Conservation (phyloP, 306 rosid species). For the Carpinus fangiana region DNA sequence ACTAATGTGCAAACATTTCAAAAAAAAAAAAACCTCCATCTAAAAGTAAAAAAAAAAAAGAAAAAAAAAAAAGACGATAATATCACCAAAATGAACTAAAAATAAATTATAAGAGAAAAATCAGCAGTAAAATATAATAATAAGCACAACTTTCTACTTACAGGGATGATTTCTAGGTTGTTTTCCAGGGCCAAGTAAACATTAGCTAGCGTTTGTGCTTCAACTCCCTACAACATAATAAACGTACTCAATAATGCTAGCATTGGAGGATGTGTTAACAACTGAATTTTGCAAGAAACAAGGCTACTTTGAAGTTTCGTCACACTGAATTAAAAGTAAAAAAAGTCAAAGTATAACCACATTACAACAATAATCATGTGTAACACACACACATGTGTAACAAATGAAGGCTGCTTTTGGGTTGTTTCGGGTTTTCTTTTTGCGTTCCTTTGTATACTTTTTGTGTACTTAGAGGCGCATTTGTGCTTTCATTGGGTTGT, state of each 20-base stretch:
- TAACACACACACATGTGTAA: neutral
- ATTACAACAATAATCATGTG: neutral
- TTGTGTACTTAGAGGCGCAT: too few relatives aligned
- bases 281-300: neutral
- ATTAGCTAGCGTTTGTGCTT: constrained; percentile 93
- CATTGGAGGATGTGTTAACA: constrained; percentile 9
- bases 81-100: constrained; percentile 5
- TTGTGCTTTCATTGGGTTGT: too few relatives aligned
- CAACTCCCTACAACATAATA: constrained; percentile 67
- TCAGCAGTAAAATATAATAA: neutral
- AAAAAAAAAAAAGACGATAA: constrained; percentile 1
- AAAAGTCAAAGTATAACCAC: neutral
- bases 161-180: constrained; percentile 84
- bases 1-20: neutral
- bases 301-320: neutral
- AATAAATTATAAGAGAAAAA: neutral
- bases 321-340: neutral
- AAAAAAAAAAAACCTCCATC: neutral
- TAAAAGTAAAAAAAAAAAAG: neutral
- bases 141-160: constrained; percentile 39
- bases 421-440: too few relatives aligned
- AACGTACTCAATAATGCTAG: constrained; percentile 14
- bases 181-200: constrained; percentile 90
- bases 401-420: too few relatives aligned
- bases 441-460: too few relatives aligned